These are phyloP conservation scores for Apiotrichum gracile DNA, from an alignment of 1,284 basidiomycete genomes.

Conservation along the genomic window DNA sequence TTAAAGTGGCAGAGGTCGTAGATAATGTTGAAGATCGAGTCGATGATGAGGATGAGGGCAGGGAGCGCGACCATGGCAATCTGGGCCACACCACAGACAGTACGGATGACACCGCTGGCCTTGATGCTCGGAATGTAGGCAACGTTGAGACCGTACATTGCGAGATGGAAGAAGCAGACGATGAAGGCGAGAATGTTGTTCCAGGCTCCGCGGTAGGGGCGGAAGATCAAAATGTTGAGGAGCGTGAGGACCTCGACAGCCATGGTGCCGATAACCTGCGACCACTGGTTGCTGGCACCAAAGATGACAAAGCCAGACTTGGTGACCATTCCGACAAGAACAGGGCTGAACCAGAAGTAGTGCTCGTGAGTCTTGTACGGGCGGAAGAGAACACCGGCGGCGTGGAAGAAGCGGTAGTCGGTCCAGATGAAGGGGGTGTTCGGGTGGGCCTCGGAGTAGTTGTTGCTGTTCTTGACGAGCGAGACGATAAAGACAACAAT, in stretches of 20 bases:
- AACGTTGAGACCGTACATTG: conserved; percentile 43
- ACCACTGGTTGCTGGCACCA: conserved; percentile 58
- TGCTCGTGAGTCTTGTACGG: conserved; percentile 48
- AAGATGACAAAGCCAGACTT: conserved; percentile 70
- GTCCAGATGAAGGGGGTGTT: conserved; percentile 42
- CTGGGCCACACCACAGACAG: conserved; percentile 44
- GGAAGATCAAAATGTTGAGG: conserved; percentile 53
- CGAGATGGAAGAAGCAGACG: conserved; percentile 37
- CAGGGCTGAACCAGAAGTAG: conserved; percentile 48
- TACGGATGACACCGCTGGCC: conserved; percentile 37
- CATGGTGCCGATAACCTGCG: conserved; percentile 66
- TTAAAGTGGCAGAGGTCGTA: conserved; percentile 27
- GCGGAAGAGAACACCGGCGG: conserved; percentile 45
- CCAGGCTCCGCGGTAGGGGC: conserved; percentile 46
- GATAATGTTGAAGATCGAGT: conserved; percentile 68
- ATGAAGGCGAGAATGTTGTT: conserved; percentile 42
- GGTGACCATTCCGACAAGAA: conserved; percentile 45
- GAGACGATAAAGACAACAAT: conserved; percentile 44
- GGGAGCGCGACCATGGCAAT: conserved; percentile 45
- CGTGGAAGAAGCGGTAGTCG: conserved; percentile 41
- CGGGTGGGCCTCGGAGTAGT: conserved; percentile 27
- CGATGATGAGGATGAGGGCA: conserved; percentile 59
- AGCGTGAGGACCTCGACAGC: conserved; percentile 63
- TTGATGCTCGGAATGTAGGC: conserved; percentile 42
- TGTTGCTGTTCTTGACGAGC: conserved; percentile 24